Percentiles rank a stretch among this genome's conserved stretches.
phyloP scores from a whole-genome alignment of 768 basidiomycete species.

The Leccinum boreale region DNA sequence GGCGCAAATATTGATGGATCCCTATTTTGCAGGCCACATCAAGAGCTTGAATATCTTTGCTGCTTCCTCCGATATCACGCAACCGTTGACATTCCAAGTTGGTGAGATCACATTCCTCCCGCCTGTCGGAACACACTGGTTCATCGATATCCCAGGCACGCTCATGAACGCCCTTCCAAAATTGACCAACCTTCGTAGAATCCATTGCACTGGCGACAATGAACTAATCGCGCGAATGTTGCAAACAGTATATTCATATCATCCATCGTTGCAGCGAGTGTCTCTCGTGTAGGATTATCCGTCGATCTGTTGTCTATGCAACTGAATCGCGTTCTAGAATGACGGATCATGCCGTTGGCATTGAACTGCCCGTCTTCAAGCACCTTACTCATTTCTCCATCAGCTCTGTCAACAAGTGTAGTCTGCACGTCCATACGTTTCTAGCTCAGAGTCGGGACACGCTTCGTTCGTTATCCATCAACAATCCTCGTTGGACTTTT shows the following conservation, averaged over 20 bases:
- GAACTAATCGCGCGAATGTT: constrained; percentile 53
- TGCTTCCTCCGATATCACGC: constrained; percentile 43
- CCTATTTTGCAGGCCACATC: constrained; percentile 55
- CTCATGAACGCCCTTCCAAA: constrained; percentile 66
- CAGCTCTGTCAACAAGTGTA: constrained; percentile 41
- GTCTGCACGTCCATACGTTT: constrained; percentile 42
- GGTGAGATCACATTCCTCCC: constrained; percentile 35
- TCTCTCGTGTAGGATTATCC: constrained; percentile 46
- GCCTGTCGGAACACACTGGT: background rate
- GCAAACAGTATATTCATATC: constrained; percentile 47
- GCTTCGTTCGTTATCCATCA: constrained; percentile 53
- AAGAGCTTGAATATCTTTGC: constrained; percentile 59
- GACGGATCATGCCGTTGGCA: constrained; percentile 42
- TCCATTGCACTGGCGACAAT: constrained; percentile 56
- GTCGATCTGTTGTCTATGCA: background rate
- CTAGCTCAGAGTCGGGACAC: constrained; percentile 50
- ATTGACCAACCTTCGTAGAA: constrained; percentile 53
- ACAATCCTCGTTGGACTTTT: constrained; percentile 55
- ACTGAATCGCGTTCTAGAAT: constrained; percentile 13
- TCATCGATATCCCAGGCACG: constrained; percentile 45
- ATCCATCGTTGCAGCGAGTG: constrained; percentile 52
- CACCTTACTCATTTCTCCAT: constrained; percentile 61
- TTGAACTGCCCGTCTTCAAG: constrained; percentile 47
- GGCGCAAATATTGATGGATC: constrained; percentile 60
- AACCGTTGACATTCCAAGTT: constrained; percentile 60